Conservation (phyloP, 1,139 yeast species). For the Yamadazyma atlantica region DNA sequence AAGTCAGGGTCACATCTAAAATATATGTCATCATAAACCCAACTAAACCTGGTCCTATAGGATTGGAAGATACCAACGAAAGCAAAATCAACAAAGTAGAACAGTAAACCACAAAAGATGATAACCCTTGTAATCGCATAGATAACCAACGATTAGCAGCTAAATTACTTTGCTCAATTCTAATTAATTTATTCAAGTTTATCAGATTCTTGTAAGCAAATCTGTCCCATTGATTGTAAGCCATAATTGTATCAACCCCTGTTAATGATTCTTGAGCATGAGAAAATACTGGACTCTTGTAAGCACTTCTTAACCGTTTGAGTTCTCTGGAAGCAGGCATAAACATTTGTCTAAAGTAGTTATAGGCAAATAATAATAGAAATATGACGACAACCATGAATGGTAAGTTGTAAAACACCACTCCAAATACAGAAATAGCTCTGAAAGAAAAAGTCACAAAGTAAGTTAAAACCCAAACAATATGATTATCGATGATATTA, state of each 20-base stretch:
- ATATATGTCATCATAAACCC: slow-evolving; percentile 41
- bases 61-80: slow-evolving; percentile 20
- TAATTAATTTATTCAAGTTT: slow-evolving; percentile 22
- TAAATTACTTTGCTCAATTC: slow-evolving; percentile 23
- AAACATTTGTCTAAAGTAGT: slow-evolving; percentile 27
- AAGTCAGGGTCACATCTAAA: slow-evolving; percentile 29
- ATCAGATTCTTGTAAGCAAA: slow-evolving; percentile 22
- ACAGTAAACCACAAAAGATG: slow-evolving; percentile 31
- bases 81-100: slow-evolving; percentile 28
- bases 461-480: slow-evolving; percentile 31
- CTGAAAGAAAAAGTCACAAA: slow-evolving; percentile 24
- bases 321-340: slow-evolving; percentile 41
- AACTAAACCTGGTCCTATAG: slow-evolving; percentile 31
- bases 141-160: slow-evolving; percentile 39
- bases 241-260: slow-evolving; percentile 38
- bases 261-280: slow-evolving; percentile 39
- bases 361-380: slow-evolving; percentile 24
- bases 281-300: slow-evolving; percentile 34
- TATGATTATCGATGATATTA: slow-evolving; percentile 30
- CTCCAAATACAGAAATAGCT: slow-evolving; percentile 25
- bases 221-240: slow-evolving; percentile 30
- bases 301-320: slow-evolving; percentile 32
- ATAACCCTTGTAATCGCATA: slow-evolving; percentile 36
- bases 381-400: slow-evolving; percentile 29
- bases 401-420: slow-evolving; percentile 35